A percentile compares a stretch with the other conserved stretches of the same genome.
Conservation (phyloP, 208 protist species). For the Leishmania aethiopica region DNA sequence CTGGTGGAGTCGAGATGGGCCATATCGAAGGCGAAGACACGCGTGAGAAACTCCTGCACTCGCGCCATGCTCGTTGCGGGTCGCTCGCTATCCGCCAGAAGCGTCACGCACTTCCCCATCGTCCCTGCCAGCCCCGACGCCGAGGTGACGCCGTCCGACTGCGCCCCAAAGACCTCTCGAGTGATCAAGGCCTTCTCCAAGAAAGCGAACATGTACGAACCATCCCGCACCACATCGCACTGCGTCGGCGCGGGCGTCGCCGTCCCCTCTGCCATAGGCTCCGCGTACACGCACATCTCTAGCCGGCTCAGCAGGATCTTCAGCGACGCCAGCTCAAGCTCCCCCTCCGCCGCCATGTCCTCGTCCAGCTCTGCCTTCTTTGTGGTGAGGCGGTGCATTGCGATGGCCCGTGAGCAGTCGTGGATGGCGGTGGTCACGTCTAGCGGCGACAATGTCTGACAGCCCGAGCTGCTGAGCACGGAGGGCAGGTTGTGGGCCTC, state of each 20-base stretch:
- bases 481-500: conserved; percentile 97
- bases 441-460: conserved; percentile 67
- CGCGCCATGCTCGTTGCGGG: conserved; percentile 57
- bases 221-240: conserved; percentile 65
- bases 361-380: conserved; percentile 27
- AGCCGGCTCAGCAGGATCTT: conserved; percentile 75
- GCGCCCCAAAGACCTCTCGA: conserved; percentile 55
- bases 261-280: conserved; percentile 24
- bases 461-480: conserved; percentile 61
- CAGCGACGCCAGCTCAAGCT: conserved; percentile 73
- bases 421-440: conserved; percentile 82
- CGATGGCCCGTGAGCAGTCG: conserved; percentile 75
- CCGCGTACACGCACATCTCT: conserved; percentile 51
- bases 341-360: conserved; percentile 35
- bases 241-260: neutral
- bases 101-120: conserved; percentile 66
- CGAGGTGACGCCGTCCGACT: conserved; percentile 21
- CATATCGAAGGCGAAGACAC: conserved; percentile 55
- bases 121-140: conserved; percentile 52
- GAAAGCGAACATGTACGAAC: conserved; percentile 68
- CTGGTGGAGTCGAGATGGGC: conserved; percentile 37
- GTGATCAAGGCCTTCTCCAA: conserved; percentile 78
- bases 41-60: conserved; percentile 76
- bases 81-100: conserved; percentile 65
- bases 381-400: conserved; percentile 47